Evolutionary conservation across 2,329 filamentous ascomycete genomes (phyloP), one percentile per base, ranked within the genome.

Genomic region (Cladosporium cucumerinum): DNA sequence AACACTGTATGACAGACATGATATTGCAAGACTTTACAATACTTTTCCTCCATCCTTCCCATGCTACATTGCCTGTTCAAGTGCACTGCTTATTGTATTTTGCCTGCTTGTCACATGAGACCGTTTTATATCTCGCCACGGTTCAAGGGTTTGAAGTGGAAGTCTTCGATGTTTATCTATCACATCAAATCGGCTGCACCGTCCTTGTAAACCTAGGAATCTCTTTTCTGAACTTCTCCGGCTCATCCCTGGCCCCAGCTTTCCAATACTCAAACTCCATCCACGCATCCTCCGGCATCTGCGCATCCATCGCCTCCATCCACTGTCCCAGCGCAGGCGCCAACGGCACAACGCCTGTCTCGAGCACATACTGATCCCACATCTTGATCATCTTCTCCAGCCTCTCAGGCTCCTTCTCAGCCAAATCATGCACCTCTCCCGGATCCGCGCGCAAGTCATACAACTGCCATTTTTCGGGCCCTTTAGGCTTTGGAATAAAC

Each of bases 241-340:
- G 75, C 55, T 74, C 67, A 25, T 78, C 75, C 36, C 82, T 75
- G 4, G 82, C 82, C 0, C 83, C 83, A 3, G 80, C 77, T 66
- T 84, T 83, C 85, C 85, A 88, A 68, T 87, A 88, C 74, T 87
- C 85, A 72, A 86, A 87, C 75, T 88, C 85, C 76, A 88, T 87
- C 86, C 85, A 87, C 7, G 82, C 84, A 71, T 87, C 86, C 73
- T 88, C 85, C 0, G 83, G 83, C 86, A 88, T 88, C 78, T 88
- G 85, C 66, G 83, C 85, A 74, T 88, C 86, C 69, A 84, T 86
- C 0, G 85, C 85, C 64, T 84, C 84, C 61, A 88, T 77, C 77
- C 83, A 88, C 2, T 82, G 76, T 0, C 86, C 86, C 51, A 87
- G 73, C 66, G 85, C 85, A 1, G 84, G 86, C 59, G 82, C 83